Percentiles rank a stretch among this genome's conserved stretches.
Conservation (phyloP, 257 asterid species). For the Solanum neorickii region DNA sequence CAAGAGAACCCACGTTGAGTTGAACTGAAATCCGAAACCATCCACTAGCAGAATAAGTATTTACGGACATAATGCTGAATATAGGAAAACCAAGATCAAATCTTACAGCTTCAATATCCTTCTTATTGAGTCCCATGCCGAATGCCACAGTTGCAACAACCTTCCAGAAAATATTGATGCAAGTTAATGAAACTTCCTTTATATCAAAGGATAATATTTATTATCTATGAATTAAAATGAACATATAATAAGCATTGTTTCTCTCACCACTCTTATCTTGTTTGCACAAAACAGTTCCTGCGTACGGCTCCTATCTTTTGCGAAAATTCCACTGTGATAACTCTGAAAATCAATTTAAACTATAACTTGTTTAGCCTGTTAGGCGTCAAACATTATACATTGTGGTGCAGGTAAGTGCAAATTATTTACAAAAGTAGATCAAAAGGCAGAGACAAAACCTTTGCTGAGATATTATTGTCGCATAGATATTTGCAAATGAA, state of each 20-base stretch:
- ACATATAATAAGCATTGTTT: slow-evolving; percentile 1
- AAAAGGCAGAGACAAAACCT: slow-evolving; percentile 43
- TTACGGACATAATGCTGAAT: background rate
- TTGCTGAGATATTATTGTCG: slow-evolving; percentile 67
- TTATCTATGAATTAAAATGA: background rate
- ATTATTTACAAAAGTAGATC: slow-evolving; percentile 12
- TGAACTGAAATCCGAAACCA: background rate
- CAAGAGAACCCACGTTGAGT: background rate
- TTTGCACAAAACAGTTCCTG: slow-evolving; percentile 82
- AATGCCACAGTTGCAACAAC: slow-evolving; percentile 99
- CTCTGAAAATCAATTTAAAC: slow-evolving; percentile 37
- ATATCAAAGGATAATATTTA: background rate
- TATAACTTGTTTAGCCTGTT: background rate
- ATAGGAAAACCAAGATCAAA: slow-evolving; percentile 2
- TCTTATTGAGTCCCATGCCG: slow-evolving; percentile 98
- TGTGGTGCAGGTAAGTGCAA: slow-evolving; percentile 6
- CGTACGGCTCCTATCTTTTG: slow-evolving; percentile 64
- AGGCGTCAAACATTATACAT: slow-evolving; percentile 3
- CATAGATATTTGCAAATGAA: slow-evolving; percentile 73
- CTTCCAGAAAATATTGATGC: slow-evolving; percentile 32
- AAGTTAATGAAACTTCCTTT: background rate
- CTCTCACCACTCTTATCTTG: slow-evolving; percentile 82
- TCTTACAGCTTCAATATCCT: slow-evolving; percentile 95
- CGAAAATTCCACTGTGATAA: slow-evolving; percentile 87
- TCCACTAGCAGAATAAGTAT: background rate